Evolutionary conservation across 495 filamentous ascomycete species (phyloP).

Genomic region (Elasticomyces elasticus): DNA sequence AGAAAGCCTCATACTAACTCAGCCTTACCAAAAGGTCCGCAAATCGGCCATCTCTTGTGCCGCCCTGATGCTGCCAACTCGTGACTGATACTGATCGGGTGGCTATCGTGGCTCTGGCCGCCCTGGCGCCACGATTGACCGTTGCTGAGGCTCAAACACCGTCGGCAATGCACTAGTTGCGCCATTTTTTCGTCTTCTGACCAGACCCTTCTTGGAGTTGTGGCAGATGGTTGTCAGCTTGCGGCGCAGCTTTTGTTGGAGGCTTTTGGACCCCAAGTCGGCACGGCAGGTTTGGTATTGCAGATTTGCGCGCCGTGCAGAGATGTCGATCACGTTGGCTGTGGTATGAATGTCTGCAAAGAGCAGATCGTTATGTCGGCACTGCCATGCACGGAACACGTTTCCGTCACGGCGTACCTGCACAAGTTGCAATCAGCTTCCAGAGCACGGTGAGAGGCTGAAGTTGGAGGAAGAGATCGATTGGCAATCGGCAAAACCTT

Average conservation of each 20-base stretch:
- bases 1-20: neutral
- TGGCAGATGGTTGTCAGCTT: neutral
- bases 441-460: neutral
- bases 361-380: no score
- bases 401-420: neutral
- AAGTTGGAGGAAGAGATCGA: neutral
- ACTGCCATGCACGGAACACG: neutral
- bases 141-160: neutral
- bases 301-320: neutral
- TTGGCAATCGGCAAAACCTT: neutral
- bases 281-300: neutral
- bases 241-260: neutral
- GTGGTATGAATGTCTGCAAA: no score
- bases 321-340: no score
- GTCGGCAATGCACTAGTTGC: neutral
- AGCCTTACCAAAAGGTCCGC: neutral
- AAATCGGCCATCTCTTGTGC: neutral
- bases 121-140: neutral
- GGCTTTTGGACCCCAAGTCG: neutral
- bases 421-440: neutral
- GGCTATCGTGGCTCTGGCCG: neutral
- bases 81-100: neutral
- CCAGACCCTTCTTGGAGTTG: neutral
- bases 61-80: neutral
- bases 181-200: neutral